A percentile compares a stretch with the other conserved stretches of the same genome.
Evolutionary conservation across 2,329 filamentous ascomycete genomes (phyloP).

Genomic region (Sclerotinia glacialis): DNA sequence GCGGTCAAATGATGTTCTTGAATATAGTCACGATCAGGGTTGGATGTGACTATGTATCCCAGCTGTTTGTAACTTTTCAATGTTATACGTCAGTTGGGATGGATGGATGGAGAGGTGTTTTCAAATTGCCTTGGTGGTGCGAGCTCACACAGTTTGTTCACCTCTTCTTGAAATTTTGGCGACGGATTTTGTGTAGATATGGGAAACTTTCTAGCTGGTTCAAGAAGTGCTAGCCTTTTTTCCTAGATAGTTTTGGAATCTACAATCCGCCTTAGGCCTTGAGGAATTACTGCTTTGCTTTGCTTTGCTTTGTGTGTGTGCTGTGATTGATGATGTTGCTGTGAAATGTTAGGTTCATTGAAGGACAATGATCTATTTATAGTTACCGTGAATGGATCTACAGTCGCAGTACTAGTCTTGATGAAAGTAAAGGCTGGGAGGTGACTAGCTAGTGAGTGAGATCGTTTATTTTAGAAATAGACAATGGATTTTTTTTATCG

Average conservation of each 20-base stretch:
- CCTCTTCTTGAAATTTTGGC: slow-evolving; percentile 4
- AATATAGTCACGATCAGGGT: not conserved
- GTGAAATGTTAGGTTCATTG: not conserved
- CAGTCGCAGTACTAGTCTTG: too few relatives aligned
- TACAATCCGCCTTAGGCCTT: too few relatives aligned
- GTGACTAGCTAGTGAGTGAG: too few relatives aligned
- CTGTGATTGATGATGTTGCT: not conserved
- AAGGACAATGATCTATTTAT: too few relatives aligned
- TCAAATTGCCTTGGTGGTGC: slow-evolving; percentile 14
- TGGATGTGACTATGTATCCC: not conserved
- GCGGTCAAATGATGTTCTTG: not conserved
- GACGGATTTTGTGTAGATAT: not conserved
- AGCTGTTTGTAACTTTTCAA: not conserved
- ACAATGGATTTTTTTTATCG: too few relatives aligned
- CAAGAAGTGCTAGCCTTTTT: not conserved
- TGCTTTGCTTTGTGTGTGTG: not conserved
- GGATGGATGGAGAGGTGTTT: slow-evolving; percentile 6
- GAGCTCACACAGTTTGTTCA: slow-evolving; percentile 15
- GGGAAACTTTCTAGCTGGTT: not conserved
- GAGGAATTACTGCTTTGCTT: too few relatives aligned
- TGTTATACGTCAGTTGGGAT: not conserved
- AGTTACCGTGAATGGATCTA: too few relatives aligned
- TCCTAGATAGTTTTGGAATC: not conserved
- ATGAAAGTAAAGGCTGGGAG: too few relatives aligned
- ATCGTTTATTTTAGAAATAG: too few relatives aligned